Base-by-base conservation (phyloP, 2,329 filamentous ascomycete genomes). In the Venturia pyrina region DNA sequence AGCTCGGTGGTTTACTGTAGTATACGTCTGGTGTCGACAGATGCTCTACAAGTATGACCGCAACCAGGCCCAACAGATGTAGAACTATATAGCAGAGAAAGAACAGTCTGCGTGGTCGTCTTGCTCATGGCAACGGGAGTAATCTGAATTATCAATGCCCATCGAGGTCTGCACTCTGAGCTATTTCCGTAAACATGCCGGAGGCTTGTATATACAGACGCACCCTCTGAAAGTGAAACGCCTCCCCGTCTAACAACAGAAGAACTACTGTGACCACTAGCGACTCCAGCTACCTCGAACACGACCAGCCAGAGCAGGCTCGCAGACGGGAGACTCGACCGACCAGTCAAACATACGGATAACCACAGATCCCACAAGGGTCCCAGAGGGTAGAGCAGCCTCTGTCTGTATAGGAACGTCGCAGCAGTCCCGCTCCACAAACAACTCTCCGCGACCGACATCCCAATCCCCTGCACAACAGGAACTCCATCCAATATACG, bases 251-350 rank as follows among this genome's bases (percentile, higher is more conserved):
- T 8, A 59, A 37, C 53, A 59, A 11, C 24, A 59, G 32, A 59
- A 59, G 53, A 37, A 37, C 53, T 59, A 59, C 53, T 37, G 53
- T 32, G 32, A 37, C 53, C 17, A 37, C 53, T 59, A 59, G 53
- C 53, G 28, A 59, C 53, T 59, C 53, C 53, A 59, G 53, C 53
- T 59, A 32, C 53, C 32, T 59, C 53, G 53, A 59, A 34, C 28
- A 59, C 53, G 53, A 37, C 32, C 32, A 59, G 28, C 53, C 53
- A 34, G 28, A 59, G 53, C 53, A 37, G 28, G 10, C 28, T n/a
- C 53, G 19, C 7, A 59, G 13, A 37, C 53, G 53, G 28, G 53
- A 37, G 17, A 59, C 32, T 37, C 53, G 53, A 59, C 53, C 53
- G 32, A 37, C 53, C 15, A 37, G 53, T 37, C 53, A 15, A 17